These are phyloP conservation scores for Setomelanomma holmii DNA, from an alignment of 2,329 filamentous ascomycete genomes.

Conservation along the genomic window DNA sequence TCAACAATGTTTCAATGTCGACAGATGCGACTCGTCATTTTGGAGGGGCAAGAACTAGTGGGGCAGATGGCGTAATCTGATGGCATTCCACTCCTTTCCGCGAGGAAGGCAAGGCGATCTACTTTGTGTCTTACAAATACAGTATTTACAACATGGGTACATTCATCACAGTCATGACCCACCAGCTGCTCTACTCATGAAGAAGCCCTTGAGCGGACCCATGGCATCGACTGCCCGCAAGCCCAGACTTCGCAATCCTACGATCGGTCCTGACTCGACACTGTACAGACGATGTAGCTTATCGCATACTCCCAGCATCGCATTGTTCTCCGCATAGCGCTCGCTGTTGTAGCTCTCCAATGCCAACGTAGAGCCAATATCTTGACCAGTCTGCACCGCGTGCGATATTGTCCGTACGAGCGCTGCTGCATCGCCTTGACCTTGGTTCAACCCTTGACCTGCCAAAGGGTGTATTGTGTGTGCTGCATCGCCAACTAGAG, in stretches of 20 bases:
- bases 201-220: constrained; percentile 77
- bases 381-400: constrained; percentile 82
- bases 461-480: constrained; percentile 95
- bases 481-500: constrained; percentile 90
- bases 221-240: constrained; percentile 77
- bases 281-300: constrained; percentile 93
- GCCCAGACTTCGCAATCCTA: constrained; percentile 79
- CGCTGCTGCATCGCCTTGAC: constrained; percentile 85
- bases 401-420: constrained; percentile 77
- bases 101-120: neutral
- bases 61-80: constrained; percentile 10
- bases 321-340: constrained; percentile 80
- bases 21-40: too few relatives aligned
- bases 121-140: constrained; percentile 12
- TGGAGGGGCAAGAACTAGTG: constrained; percentile 7
- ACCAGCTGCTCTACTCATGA: constrained; percentile 74
- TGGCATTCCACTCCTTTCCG: neutral
- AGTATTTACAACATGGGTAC: constrained; percentile 10
- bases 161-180: constrained; percentile 26
- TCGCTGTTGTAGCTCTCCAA: constrained; percentile 83
- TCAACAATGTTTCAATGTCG: neutral
- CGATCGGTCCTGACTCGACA: constrained; percentile 78
- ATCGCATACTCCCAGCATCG: constrained; percentile 80
- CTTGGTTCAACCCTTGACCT: constrained; percentile 93
- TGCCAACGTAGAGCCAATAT: constrained; percentile 79